A percentile compares a stretch with the other conserved stretches of the same genome.
Conservation (phyloP, 148 eudicot species). For the Hydrangea macrophylla region DNA sequence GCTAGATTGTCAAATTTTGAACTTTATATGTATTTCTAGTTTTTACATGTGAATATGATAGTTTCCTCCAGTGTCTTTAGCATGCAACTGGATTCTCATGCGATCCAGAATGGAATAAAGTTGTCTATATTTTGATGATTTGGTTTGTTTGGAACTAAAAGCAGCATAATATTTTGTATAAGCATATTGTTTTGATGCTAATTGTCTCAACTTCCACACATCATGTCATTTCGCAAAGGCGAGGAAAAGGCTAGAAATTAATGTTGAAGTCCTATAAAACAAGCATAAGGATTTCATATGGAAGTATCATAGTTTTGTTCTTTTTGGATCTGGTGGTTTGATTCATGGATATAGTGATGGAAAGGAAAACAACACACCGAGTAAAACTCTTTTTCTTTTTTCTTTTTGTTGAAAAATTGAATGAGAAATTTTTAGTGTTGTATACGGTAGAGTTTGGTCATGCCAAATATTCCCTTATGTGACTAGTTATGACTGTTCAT, state of each 20-base stretch:
- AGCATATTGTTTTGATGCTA: slow-evolving; percentile 64
- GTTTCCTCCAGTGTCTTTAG: slow-evolving; percentile 7
- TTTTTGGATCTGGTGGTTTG: too few species aligned
- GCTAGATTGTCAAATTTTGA: background rate
- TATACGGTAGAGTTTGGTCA: too few species aligned
- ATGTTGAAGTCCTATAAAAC: background rate
- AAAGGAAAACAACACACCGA: too few species aligned
- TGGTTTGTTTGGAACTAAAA: slow-evolving; percentile 42
- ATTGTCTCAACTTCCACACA: slow-evolving; percentile 80
- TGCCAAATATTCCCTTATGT: too few species aligned
- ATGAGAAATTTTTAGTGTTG: too few species aligned
- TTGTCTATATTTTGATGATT: slow-evolving; percentile 32
- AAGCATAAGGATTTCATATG: background rate
- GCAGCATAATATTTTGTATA: slow-evolving; percentile 60
- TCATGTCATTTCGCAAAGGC: slow-evolving; percentile 60
- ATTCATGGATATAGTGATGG: too few species aligned
- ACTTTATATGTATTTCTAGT: slow-evolving; percentile 20
- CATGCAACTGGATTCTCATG: too few species aligned
- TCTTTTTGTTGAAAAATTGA: too few species aligned
- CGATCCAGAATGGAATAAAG: too few species aligned
- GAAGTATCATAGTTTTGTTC: too few species aligned
- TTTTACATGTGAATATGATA: slow-evolving; percentile 28
- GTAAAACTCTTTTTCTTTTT: too few species aligned
- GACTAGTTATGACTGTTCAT: too few species aligned
- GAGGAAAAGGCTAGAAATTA: slow-evolving; percentile 8